Evolutionary conservation across 345 rosid genomes (phyloP).

Genomic region (Eucalyptus erythrocorys): DNA sequence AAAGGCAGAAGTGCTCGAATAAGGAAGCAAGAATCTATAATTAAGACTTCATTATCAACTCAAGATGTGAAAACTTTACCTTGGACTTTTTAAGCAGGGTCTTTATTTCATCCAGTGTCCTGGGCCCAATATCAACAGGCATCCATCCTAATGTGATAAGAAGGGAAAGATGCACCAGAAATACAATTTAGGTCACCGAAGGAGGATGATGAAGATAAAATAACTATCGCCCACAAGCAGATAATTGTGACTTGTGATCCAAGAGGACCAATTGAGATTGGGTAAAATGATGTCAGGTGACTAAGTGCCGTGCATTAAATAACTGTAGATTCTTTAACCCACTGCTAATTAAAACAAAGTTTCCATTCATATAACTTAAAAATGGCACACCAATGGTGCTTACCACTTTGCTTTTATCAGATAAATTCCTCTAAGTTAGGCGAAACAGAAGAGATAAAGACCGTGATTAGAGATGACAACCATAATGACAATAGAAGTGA

Average conservation of each 20-base stretch:
- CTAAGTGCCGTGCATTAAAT: neutral
- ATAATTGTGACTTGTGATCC: neutral
- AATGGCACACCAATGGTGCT: neutral
- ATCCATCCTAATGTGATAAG: slow-evolving; percentile 32
- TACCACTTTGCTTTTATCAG: neutral
- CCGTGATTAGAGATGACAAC: neutral
- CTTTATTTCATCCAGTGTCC: slow-evolving; percentile 31
- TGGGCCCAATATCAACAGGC: slow-evolving; percentile 59
- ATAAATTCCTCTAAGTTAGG: neutral
- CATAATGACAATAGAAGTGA: neutral
- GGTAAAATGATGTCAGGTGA: neutral
- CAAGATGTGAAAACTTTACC: slow-evolving; percentile 16
- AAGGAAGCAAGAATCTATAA: neutral
- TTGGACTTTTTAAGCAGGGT: slow-evolving; percentile 32
- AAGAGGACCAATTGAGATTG: neutral
- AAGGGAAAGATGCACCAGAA: neutral
- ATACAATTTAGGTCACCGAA: neutral
- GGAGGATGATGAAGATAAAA: neutral
- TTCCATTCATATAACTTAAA: neutral
- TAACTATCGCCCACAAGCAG: neutral
- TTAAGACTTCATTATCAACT: neutral
- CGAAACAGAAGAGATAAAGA: neutral
- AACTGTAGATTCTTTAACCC: neutral
- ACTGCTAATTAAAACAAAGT: neutral
- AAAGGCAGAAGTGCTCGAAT: neutral